A percentile compares a stretch with the other conserved stretches of the same genome.
These are phyloP conservation scores for Corynespora cassiicola DNA, from an alignment of 2,329 filamentous ascomycete species.

Conservation along the genomic window DNA sequence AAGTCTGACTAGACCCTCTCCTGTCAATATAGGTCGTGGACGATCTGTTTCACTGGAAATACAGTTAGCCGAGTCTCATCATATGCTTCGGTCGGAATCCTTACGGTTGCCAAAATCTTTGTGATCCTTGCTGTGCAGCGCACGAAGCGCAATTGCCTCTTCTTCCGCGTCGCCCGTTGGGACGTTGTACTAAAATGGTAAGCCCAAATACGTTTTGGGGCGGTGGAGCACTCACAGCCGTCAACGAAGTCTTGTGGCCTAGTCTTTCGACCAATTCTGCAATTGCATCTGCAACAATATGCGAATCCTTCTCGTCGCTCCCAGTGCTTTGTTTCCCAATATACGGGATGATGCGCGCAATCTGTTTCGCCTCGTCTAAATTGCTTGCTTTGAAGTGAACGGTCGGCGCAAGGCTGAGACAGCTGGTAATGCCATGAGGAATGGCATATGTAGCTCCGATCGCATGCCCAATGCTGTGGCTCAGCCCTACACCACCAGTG, in stretches of 20 bases:
- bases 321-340: slow-evolving; percentile 51
- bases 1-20: too few relatives aligned
- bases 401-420: slow-evolving; percentile 60
- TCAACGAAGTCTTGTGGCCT: slow-evolving; percentile 47
- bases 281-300: slow-evolving; percentile 54
- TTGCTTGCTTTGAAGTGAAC: slow-evolving; percentile 59
- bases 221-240: slow-evolving; percentile 32
- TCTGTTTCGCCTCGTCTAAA: slow-evolving; percentile 54
- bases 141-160: slow-evolving; percentile 42
- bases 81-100: too few relatives aligned
- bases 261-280: slow-evolving; percentile 52
- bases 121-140: slow-evolving; percentile 44
- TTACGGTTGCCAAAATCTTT: slow-evolving; percentile 43
- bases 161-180: slow-evolving; percentile 43
- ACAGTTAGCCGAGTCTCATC: slow-evolving; percentile 8
- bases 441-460: slow-evolving; percentile 63
- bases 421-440: slow-evolving; percentile 63
- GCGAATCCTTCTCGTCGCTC: slow-evolving; percentile 51
- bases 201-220: slow-evolving; percentile 9
- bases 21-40: slow-evolving; percentile 40
- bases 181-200: slow-evolving; percentile 38
- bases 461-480: slow-evolving; percentile 58
- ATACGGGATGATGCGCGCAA: slow-evolving; percentile 55
- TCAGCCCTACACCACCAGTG: slow-evolving; percentile 58
- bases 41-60: slow-evolving; percentile 38